Evolutionary conservation across 345 rosid genomes (phyloP).

Genomic region (Erysimum cheiranthoides): DNA sequence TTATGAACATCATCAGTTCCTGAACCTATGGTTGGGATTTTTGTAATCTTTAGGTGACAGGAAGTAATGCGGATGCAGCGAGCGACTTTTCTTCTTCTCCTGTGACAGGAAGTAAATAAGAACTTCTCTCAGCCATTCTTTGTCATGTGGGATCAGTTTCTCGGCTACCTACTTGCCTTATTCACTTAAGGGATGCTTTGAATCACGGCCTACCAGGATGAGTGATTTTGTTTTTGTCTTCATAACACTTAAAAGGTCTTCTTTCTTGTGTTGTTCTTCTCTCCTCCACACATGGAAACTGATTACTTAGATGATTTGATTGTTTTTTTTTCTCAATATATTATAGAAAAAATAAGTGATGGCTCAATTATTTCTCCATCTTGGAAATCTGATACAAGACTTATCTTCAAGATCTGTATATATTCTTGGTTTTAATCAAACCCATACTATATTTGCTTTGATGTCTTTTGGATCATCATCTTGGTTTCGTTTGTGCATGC

Average conservation of each 20-base stretch:
- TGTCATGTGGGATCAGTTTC: constrained; percentile 61
- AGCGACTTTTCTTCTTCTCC: constrained; percentile 16
- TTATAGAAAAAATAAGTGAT: constrained; percentile 13
- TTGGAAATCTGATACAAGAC: constrained; percentile 19
- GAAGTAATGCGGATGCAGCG: constrained; percentile 2
- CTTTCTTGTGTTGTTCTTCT: constrained; percentile 28
- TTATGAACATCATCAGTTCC: neutral
- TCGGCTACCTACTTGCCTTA: constrained; percentile 63
- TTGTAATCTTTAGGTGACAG: neutral
- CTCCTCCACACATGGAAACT: constrained; percentile 35
- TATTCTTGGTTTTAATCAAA: constrained; percentile 3
- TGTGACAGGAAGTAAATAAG: constrained; percentile 61
- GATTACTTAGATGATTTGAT: constrained; percentile 18
- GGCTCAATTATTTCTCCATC: constrained; percentile 36
- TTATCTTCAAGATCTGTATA: constrained; percentile 30
- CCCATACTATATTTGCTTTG: constrained; percentile 27
- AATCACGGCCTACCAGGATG: constrained; percentile 51
- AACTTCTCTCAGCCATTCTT: constrained; percentile 69
- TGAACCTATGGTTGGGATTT: neutral
- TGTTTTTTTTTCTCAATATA: constrained; percentile 7
- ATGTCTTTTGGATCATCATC: neutral
- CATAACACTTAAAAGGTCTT: constrained; percentile 16
- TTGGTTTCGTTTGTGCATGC: constrained; percentile 1
- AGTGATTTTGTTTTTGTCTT: constrained; percentile 36
- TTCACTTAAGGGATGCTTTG: constrained; percentile 59